Evolutionary conservation across 2,329 filamentous ascomycete genomes (phyloP), one percentile per base, ranked within the genome.

Genomic region (Nigrospora osmanthi): DNA sequence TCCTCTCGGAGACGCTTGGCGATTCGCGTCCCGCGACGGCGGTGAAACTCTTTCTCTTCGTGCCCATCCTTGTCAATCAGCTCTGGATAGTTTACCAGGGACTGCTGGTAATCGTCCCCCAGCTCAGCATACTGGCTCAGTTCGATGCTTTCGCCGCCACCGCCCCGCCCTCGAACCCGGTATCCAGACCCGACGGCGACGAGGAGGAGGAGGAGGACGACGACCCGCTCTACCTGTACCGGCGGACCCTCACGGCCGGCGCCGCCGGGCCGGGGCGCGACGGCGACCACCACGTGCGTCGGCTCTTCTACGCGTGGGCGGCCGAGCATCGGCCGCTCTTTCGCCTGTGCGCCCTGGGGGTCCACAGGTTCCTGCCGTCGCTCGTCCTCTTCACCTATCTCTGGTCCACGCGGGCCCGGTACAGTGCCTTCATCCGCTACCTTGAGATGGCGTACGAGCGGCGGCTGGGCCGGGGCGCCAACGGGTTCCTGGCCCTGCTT

Each of bases 391-490:
- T 40, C 15, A 31, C 14, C 37, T 45, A 45, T 19, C 5, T 45
- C 14, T 23, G 32, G 19, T 35, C 32, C 31, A 45, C 43, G 37
- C 35, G 43, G 43, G 36, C 15, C 14, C 31, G 19, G 14, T 40
- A 35, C 38, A 45, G 43, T 32, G 32, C 11, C 11, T 45, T 45
- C 11, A 35, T 32, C 17, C 43, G 37, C 16, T 45, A 40, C 23
- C 43, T 45, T 13, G 43, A 45, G 31, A 40, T 35, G 32, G 31
- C 19, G 16, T 45, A 45, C 23, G 43, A 40, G 31, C 43, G 43
- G 17, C 31, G 43, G 12, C 43, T 40, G 17, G 43, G 17, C 11
- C 16, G 32, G n/a, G 43, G 43, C 11, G 19, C 17, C 5, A 45
- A 45, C 15, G 43, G 43, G 19, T 40, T 35, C 12, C 15, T 45